These are phyloP conservation scores for Tulasnella sp. DNA, from an alignment of 768 basidiomycete genomes.

Conservation along the genomic window DNA sequence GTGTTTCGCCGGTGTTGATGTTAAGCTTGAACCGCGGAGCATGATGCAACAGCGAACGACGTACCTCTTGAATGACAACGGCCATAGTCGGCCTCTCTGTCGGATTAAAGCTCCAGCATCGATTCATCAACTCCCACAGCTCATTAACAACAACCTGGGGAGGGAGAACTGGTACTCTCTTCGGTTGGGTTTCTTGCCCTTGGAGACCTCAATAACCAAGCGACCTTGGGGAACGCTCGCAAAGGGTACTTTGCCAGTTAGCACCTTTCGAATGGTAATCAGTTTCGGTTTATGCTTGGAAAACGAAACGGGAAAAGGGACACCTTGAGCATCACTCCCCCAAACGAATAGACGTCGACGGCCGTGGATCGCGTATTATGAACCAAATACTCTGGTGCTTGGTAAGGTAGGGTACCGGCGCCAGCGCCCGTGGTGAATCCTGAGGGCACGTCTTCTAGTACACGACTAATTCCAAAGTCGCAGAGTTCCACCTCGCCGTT, in stretches of 20 bases:
- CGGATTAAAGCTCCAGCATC: background rate
- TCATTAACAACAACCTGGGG: background rate
- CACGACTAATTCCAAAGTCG: constrained; percentile 3
- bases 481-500: background rate
- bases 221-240: background rate
- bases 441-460: background rate
- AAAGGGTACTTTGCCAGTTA: background rate
- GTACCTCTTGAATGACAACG: background rate
- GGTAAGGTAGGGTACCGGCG: background rate
- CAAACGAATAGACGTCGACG: background rate
- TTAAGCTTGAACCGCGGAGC: background rate
- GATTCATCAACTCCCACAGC: background rate
- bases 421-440: background rate
- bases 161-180: background rate
- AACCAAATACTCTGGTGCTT: background rate
- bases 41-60: background rate
- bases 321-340: background rate
- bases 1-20: background rate
- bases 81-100: background rate
- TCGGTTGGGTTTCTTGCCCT: background rate
- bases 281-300: background rate
- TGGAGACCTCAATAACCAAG: background rate
- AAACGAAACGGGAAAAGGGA: background rate
- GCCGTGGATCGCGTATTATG: background rate
- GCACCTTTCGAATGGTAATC: background rate